A percentile compares a stretch with the other conserved stretches of the same genome.
These are phyloP conservation scores for Pisolithus marmoratus DNA, from an alignment of 768 basidiomycete species.

Conservation along the genomic window DNA sequence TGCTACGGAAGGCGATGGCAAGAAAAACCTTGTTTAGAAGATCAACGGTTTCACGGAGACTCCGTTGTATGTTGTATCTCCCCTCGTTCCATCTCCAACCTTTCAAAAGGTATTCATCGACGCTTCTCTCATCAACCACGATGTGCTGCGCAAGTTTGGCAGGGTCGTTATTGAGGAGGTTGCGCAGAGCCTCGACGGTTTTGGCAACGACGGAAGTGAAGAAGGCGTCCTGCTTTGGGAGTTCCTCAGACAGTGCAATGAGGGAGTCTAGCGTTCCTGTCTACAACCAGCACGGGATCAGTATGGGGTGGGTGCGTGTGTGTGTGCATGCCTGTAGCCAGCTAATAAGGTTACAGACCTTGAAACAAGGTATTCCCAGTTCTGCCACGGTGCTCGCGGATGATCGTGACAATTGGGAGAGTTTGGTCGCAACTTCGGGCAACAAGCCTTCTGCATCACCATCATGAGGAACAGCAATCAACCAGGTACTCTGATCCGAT, in stretches of 20 bases:
- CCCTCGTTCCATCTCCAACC: constrained; percentile 94
- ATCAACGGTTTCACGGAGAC: constrained; percentile 82
- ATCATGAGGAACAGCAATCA: constrained; percentile 80
- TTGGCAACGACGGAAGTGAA: constrained; percentile 89
- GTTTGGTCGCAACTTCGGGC: constrained; percentile 60
- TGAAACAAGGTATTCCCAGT: constrained; percentile 80
- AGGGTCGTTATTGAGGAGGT: constrained; percentile 84
- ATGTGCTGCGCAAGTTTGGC: constrained; percentile 69
- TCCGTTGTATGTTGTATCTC: constrained; percentile 79
- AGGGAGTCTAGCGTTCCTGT: constrained; percentile 91
- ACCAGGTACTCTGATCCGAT: constrained; percentile 94
- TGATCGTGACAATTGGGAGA: constrained; percentile 52
- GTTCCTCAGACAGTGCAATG: constrained; percentile 82
- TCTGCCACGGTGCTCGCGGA: constrained; percentile 48
- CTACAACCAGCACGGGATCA: constrained; percentile 34
- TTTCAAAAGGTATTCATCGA: constrained; percentile 74
- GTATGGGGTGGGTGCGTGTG: constrained; percentile 5
- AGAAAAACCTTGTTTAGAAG: constrained; percentile 68
- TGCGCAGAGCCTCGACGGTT: constrained; percentile 89
- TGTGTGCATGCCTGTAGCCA: background rate
- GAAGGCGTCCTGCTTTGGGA: constrained; percentile 85
- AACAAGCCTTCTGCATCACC: constrained; percentile 75
- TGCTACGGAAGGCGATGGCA: constrained; percentile 15
- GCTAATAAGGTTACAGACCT: constrained; percentile 47
- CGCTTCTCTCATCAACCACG: constrained; percentile 70